Conservation (phyloP, 2,329 filamentous ascomycete species). For the Fusarium sp. region DNA sequence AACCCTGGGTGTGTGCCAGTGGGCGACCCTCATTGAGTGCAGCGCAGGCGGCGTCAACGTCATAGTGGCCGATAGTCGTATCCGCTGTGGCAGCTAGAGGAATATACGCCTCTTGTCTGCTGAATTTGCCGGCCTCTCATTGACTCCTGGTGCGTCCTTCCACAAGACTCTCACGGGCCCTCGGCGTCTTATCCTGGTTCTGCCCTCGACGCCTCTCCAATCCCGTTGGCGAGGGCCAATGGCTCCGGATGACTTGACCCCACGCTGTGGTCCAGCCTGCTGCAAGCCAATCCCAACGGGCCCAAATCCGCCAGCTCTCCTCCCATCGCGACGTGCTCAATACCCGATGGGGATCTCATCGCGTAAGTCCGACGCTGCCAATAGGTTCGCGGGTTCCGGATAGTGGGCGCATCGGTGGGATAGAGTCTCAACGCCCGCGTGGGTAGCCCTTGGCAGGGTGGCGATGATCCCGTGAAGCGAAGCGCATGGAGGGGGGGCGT, state of each 20-base stretch:
- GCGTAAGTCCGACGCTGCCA: constrained; percentile 38
- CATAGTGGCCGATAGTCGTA: constrained; percentile 43
- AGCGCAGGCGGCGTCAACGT: constrained; percentile 46
- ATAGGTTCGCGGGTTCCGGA: constrained; percentile 37
- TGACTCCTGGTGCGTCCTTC: constrained; percentile 38
- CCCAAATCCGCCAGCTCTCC: constrained; percentile 21
- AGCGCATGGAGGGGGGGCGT: constrained; percentile 11
- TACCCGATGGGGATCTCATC: constrained; percentile 34
- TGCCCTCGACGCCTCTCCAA: constrained; percentile 26
- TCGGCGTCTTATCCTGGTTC: constrained; percentile 27
- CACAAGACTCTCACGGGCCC: constrained; percentile 33
- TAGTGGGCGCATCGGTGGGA: constrained; percentile 25
- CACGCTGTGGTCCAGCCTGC: constrained; percentile 30
- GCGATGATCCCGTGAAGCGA: constrained; percentile 19
- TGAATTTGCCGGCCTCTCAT: constrained; percentile 38
- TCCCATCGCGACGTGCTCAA: constrained; percentile 28
- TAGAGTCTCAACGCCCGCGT: constrained; percentile 25
- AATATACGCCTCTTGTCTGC: constrained; percentile 37
- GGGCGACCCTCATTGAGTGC: constrained; percentile 45
- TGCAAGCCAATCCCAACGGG: constrained; percentile 32
- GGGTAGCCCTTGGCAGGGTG: constrained; percentile 26
- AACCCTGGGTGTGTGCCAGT: constrained; percentile 42
- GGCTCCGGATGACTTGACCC: constrained; percentile 32
- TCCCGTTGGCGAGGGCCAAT: constrained; percentile 29
- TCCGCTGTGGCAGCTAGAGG: constrained; percentile 37